Percentiles rank a stretch among this genome's conserved stretches.
Conservation (phyloP, 805 yeast genomes). For the Candida rishiriensis region DNA sequence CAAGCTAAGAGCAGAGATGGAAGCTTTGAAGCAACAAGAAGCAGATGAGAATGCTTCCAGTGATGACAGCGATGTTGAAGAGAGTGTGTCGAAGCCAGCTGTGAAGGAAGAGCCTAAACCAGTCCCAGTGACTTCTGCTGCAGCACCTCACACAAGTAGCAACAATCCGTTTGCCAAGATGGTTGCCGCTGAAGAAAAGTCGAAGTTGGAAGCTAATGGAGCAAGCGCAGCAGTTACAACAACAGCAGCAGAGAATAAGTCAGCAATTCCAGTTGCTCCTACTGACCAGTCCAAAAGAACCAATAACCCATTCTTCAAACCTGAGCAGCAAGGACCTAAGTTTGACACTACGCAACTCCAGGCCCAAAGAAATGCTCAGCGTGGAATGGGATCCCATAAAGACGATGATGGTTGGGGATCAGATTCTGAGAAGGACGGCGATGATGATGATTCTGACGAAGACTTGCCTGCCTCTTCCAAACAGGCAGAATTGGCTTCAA, state of each 20-base stretch:
- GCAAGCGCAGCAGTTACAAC: conserved; percentile 4
- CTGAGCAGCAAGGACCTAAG: conserved; percentile 28
- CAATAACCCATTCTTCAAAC: conserved; percentile 60
- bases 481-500: conserved; percentile 52
- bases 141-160: conserved; percentile 22
- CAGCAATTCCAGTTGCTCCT: background rate
- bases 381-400: conserved; percentile 41
- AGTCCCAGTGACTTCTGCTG: conserved; percentile 6
- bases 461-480: conserved; percentile 46
- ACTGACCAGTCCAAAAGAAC: conserved; percentile 11
- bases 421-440: conserved; percentile 38
- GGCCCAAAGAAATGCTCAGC: conserved; percentile 68
- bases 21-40: conserved; percentile 41
- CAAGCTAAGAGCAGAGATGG: conserved; percentile 55
- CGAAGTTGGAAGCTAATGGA: conserved; percentile 6
- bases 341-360: conserved; percentile 58
- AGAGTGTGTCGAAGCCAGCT: conserved; percentile 7
- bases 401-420: conserved; percentile 38
- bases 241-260: background rate
- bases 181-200: conserved; percentile 13
- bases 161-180: conserved; percentile 49
- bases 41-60: conserved; percentile 28
- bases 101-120: conserved; percentile 6
- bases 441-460: conserved; percentile 39
- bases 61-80: conserved; percentile 17